Base-by-base conservation (phyloP, 2,329 filamentous ascomycete genomes). In the Bertia moriformis region DNA sequence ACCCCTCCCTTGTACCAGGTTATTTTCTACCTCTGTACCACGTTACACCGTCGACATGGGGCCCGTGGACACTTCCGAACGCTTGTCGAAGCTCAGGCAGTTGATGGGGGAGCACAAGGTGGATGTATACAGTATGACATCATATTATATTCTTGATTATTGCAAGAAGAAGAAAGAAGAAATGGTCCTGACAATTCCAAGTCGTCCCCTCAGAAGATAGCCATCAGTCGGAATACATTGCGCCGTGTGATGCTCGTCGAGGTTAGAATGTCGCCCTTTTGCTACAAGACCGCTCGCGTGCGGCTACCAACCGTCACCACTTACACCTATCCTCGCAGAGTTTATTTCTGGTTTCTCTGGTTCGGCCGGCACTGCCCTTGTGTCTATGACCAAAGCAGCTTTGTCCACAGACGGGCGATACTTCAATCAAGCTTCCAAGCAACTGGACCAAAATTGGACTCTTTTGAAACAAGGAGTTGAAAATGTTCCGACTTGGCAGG, bases 191-290 rank as follows among this genome's bases (percentile, higher is more conserved):
- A 38, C 29, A 22, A 39, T 40, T 40, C 38, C 44, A 55, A 96
- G 89, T 98, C 54, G 74, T 96, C 4, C 91, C 91, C 1, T 95
- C 89, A 22, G 91, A 96, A 71, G 91, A 98, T 58, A 89, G 85
- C 55, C 91, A 98, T 58, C 85, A 89, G 49, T 96, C 89, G 48
- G 91, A 98, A 64, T 98, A 98, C 60, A 95, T 95, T 58, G 91
- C 91, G 38, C 78, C 81, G n/a, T 94, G 86, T 56, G 91, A 98
- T 65, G 88, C 73, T 44, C 78, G 91, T 48, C 79, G 91, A 35
- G 32, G 32, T 35, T 17, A 73, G 71, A 72, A 76, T 48, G 58
- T 56, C 43, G 43, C 39, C 38, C 22, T 37, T 18, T 19, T 37
- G 19, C 5, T 39, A 18, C 15, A 13, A 10, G 15, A 15, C 19